Base-by-base conservation (phyloP, 163 green algal genomes). In the Picocystis sp. region DNA sequence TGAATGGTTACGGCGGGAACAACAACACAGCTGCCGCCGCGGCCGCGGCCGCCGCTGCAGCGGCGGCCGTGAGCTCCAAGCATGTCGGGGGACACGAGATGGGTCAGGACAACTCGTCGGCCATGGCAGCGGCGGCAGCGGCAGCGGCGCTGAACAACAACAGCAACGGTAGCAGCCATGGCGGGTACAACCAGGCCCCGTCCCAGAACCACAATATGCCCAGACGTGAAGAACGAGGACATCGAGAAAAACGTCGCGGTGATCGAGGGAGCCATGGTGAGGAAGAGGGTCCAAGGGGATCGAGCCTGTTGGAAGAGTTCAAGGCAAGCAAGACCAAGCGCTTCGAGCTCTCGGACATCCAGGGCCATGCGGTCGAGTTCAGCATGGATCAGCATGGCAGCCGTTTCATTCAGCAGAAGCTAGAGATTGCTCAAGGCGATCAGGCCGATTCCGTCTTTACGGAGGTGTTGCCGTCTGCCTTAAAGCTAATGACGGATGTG, bases 321-420 rank as follows among this genome's bases (percentile, higher is more conserved):
- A 75, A 75, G 38, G 54, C 53, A 44, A 72, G 60, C 52, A 75
- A 75, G 50, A 64, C 48, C 8, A 34, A 55, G 24, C 53, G 66
- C 2, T 74, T 76, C 42, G 66, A 75, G 58, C 50, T 74, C 15
- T 12, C 17, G 61, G 85, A 93, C 52, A 73, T 93, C 33, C 56
- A 71, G 35, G 81, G 78, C 22, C 69, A 90, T 62, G 67, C 92
- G 43, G 73, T 81, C 50, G 80, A 87, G 41, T 92, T 95, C 62
- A 50, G 24, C 29, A 50, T 58, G 56, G 86, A 95, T 70, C 84
- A 95, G 73, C 69, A 82, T 45, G 86, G 86, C 58, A 82, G 65
- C 50, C 73, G 86, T 41, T 92, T 94, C 66, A 82, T 95, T 34
- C 86, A 95, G 78, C 76, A 87, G 66, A 79, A 80, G 66, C 61